Conservation (phyloP, 371 early-diverging fungal genomes). For the Saksenaea vasiformis region DNA sequence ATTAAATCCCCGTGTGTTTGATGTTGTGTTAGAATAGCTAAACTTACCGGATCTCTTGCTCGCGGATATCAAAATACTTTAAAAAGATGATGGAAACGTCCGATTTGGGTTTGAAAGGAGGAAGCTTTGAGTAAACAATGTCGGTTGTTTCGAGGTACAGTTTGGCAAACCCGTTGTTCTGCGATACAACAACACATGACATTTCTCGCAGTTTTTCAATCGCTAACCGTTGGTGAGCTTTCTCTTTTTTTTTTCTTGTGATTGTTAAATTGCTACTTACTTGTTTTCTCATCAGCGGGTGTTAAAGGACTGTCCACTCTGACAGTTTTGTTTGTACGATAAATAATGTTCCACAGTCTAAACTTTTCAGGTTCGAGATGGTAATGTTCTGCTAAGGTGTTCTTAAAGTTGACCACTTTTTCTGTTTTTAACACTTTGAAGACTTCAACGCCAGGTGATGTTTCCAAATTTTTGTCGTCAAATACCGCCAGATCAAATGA, state of each 20-base stretch:
- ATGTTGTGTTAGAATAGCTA: conserved; percentile 1
- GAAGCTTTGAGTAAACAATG: conserved; percentile 21
- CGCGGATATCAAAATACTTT: conserved; percentile 82
- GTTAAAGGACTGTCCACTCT: conserved; percentile 75
- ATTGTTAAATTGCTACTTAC: too few relatives aligned
- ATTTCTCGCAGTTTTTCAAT: conserved; percentile 33
- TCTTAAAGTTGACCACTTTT: conserved; percentile 59
- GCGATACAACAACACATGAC: conserved; percentile 16
- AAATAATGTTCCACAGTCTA: conserved; percentile 83
- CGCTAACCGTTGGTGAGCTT: conserved; percentile 20
- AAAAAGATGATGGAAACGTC: conserved; percentile 67
- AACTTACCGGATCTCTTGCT: conserved; percentile 63
- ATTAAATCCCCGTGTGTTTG: background rate
- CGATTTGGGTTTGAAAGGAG: conserved; percentile 34
- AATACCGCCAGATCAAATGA: conserved; percentile 85
- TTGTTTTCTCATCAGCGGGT: conserved; percentile 30
- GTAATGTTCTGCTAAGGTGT: conserved; percentile 52
- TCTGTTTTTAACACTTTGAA: conserved; percentile 63
- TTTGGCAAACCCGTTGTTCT: conserved; percentile 31
- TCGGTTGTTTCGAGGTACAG: conserved; percentile 40
- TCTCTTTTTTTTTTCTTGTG: too few relatives aligned
- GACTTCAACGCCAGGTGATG: conserved; percentile 26
- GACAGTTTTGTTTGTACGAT: conserved; percentile 83
- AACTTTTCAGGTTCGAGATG: conserved; percentile 56
- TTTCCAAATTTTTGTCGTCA: conserved; percentile 50